phyloP scores from a whole-genome alignment of 768 basidiomycete genomes.

The Lentinus tigrinus region DNA sequence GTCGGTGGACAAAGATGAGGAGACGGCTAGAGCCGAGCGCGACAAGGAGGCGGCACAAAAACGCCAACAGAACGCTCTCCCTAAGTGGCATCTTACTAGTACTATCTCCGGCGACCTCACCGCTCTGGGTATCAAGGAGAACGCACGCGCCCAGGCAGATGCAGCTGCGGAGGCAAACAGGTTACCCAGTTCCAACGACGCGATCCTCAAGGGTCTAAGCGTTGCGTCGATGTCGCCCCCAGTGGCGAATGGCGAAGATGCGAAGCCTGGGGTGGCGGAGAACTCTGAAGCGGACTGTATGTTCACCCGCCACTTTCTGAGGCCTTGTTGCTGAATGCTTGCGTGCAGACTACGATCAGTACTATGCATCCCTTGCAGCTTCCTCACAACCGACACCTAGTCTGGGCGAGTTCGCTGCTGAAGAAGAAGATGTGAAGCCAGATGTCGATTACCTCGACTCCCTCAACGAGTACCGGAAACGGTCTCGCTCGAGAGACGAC shows the following conservation, averaged over 20 bases:
- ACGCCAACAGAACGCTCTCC: conserved; percentile 86
- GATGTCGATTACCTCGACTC: conserved; percentile 65
- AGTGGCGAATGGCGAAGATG: conserved; percentile 31
- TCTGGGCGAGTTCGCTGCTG: conserved; percentile 52
- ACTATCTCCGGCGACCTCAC: conserved; percentile 94
- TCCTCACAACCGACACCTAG: conserved; percentile 65
- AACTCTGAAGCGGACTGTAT: conserved; percentile 66
- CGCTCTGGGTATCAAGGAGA: conserved; percentile 77
- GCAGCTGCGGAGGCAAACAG: conserved; percentile 26
- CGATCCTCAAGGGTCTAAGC: conserved; percentile 69
- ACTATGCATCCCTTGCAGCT: conserved; percentile 76
- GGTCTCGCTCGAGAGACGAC: conserved; percentile 63
- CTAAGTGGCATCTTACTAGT: conserved; percentile 93
- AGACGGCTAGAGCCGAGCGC: conserved; percentile 66
- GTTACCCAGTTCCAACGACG: conserved; percentile 58
- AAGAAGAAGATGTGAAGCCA: conserved; percentile 72
- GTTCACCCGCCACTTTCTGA: conserved; percentile 26
- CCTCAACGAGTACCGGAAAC: conserved; percentile 70
- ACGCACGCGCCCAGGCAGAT: conserved; percentile 45
- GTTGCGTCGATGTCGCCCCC: conserved; percentile 38
- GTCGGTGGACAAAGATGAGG: conserved; percentile 86
- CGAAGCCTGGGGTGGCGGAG: conserved; percentile 43
- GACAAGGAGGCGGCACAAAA: conserved; percentile 83
- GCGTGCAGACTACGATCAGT: conserved; percentile 70
- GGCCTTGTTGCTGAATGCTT: background rate